Percentiles rank a stretch among this genome's conserved stretches.
These are phyloP conservation scores for Cryptococcus sp. DNA, from an alignment of 1,284 basidiomycete genomes.

Conservation along the genomic window DNA sequence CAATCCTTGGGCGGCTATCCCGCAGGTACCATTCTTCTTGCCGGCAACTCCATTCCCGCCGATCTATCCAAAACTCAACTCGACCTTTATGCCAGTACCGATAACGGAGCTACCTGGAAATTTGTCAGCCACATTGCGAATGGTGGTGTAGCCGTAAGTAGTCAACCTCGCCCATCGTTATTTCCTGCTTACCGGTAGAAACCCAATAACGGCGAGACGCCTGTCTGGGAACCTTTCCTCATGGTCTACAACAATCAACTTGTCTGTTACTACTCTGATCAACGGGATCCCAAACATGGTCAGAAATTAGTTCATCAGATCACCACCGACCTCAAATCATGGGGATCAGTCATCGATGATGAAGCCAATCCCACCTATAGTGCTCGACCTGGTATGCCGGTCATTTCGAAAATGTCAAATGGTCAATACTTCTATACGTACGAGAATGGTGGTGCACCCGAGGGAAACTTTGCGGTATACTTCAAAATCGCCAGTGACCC, in stretches of 20 bases:
- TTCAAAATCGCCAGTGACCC: constrained; percentile 18
- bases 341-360: constrained; percentile 41
- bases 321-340: constrained; percentile 36
- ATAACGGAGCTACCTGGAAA: constrained; percentile 40
- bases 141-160: constrained; percentile 9
- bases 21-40: constrained; percentile 40
- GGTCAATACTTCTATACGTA: constrained; percentile 44
- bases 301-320: constrained; percentile 46
- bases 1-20: constrained; percentile 28
- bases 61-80: constrained; percentile 41
- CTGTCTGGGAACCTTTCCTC: constrained; percentile 25
- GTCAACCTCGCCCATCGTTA: constrained; percentile 1
- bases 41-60: constrained; percentile 27
- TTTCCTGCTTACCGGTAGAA: constrained; percentile 28
- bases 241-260: constrained; percentile 39
- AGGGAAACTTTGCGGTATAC: constrained; percentile 17
- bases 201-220: constrained; percentile 20
- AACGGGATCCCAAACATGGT: constrained; percentile 42
- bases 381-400: constrained; percentile 45
- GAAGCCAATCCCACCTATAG: constrained; percentile 33
- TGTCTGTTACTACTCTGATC: constrained; percentile 47
- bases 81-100: constrained; percentile 42
- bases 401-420: constrained; percentile 33
- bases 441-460: constrained; percentile 37
- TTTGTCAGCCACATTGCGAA: constrained; percentile 28